Evolutionary conservation across 805 yeast species (phyloP), one percentile per base, ranked within the genome.

Genomic region (Sporopachydermia lactativora): DNA sequence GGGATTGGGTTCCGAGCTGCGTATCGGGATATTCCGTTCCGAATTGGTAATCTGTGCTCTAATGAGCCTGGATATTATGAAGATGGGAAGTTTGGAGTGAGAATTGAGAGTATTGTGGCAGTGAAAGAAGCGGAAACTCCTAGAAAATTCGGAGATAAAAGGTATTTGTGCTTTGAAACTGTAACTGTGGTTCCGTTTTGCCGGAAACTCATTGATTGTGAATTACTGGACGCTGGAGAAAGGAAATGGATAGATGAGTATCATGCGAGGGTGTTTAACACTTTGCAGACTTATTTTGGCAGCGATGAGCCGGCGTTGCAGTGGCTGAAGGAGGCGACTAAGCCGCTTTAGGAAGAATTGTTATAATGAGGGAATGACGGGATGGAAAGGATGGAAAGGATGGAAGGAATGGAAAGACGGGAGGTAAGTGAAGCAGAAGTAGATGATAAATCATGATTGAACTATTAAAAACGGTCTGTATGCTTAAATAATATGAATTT

Each of bases 241-340:
- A 62, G 56, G 44, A 43, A 51, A 4, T 73, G 74, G 73, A 54
- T 75, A 39, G 67, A 75, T 50, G 48, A 55, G 1, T 74, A 72
- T 48, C 77, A 75, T 50, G 42, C 49, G 14, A 53, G 56, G 8
- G 57, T 73, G 16, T 70, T 76, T 75, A 51, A 61, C 15, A 64
- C 65, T 19, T 57, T 69, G 38, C 42, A 47, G 37, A 65, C 51
- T 36, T 57, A 60, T 48, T 52, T 73, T 42, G 58, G 31, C 13
- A 8, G 13, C n/a, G 80, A 77, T 43, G 63, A 66, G 14, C 56
- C 71, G 15, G 80, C 88, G 0, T 67, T 66, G 47, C 64, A 64
- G 35, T 89, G 95, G 94, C 63, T 89, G 39, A 57, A 70, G 49
- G 70, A 70, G 45, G 94, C 85, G 57, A 77, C 85, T 3, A 52